Base-by-base conservation (phyloP, 2,329 filamentous ascomycete genomes). In the Acarospora socialis region DNA sequence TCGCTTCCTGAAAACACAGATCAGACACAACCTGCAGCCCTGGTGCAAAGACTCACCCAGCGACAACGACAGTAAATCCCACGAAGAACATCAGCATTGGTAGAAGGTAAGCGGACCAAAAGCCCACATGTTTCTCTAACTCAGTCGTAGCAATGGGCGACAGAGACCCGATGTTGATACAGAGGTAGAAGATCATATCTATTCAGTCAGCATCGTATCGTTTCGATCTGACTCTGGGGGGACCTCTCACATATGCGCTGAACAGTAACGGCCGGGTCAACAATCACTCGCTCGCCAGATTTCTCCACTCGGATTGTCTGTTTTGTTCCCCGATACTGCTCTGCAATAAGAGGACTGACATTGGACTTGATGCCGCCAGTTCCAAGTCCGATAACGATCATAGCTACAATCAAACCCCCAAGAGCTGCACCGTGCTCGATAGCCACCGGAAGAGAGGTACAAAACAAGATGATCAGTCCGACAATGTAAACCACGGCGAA, bases 81-180 rank as follows among this genome's bases (percentile, higher is more conserved):
- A 77, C 50, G 34, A 68, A 55, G 55, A 82, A 80, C 54, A 77
- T 68, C 47, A 62, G 63, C 41, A 76, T 66, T 29, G 68, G 66
- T 21, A 79, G 52, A 10, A 74, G 53, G 45, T 66, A 82, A 2
- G 73, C 76, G 1, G 65, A 65, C 66, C 75, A 68, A 54, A 81
- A 83, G 3, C 72, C 73, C 35, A 73, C 53, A 44, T 75, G 65
- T 36, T 67, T 58, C 51, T 84, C 79, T 59, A 81, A 66, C 48
- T 72, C 74, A 1, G 71, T 71, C 1, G 73, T 81, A 5, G 68
- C 73, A 43, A 82, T 65, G 33, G 70, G 60, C 0, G 70, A 78
- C 5, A 84, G 60, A 2, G 73, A 70, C n/a, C 77, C 79, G 10
- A 83, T 43, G 53, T 83, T 82, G 48, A 82, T 81, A 54, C 71